Percentiles rank a stretch among this genome's conserved stretches.
Evolutionary conservation across 2,329 filamentous ascomycete species (phyloP).

Genomic region (Fusarium zealandicum): DNA sequence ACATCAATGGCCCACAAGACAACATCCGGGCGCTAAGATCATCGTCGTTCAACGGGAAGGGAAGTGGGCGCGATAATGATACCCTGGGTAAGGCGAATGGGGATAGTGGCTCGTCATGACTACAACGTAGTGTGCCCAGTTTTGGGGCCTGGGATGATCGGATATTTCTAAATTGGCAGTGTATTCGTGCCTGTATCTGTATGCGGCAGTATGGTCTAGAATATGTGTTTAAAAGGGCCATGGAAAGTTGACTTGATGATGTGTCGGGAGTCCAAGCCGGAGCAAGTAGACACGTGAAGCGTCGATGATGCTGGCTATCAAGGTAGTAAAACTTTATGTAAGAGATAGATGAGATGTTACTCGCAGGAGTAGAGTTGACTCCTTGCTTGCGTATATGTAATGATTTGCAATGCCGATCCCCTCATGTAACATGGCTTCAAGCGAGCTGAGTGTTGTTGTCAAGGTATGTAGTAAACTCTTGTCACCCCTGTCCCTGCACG

Average conservation of each 20-base stretch:
- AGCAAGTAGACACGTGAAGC: neutral
- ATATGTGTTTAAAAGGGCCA: neutral
- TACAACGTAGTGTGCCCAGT: neutral
- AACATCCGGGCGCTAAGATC: neutral
- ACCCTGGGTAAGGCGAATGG: neutral
- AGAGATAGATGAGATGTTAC: neutral
- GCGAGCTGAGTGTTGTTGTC: neutral
- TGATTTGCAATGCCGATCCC: slow-evolving; percentile 7
- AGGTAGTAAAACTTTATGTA: slow-evolving; percentile 5
- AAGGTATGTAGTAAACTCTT: neutral
- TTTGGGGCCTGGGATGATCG: neutral
- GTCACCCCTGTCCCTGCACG: neutral
- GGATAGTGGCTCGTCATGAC: neutral
- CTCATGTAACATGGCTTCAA: neutral
- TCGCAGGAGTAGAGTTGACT: neutral
- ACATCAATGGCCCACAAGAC: neutral
- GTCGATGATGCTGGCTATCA: slow-evolving; percentile 12
- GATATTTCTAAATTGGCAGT: neutral
- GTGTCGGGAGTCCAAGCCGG: neutral
- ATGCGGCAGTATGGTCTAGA: neutral
- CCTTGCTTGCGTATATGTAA: neutral
- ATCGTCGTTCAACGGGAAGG: neutral
- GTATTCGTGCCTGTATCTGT: neutral
- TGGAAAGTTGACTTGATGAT: neutral
- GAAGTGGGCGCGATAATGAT: neutral